Evolutionary conservation across 2,329 filamentous ascomycete species (phyloP), one percentile per base, ranked within the genome.

Genomic region (Xylaria hypoxylon): DNA sequence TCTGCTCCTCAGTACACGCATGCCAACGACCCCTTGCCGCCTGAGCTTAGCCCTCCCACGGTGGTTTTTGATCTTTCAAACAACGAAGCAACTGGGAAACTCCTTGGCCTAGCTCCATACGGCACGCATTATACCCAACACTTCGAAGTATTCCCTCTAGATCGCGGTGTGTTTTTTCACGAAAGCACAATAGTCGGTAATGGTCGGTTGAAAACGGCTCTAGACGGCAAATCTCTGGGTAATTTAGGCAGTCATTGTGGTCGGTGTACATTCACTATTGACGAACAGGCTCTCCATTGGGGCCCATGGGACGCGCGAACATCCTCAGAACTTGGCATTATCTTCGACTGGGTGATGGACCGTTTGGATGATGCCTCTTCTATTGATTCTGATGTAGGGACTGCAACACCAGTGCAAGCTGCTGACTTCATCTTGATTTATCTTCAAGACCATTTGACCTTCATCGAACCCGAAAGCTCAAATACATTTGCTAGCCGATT

Each of bases 81-180:
- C 40, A 69, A 68, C 10, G 65, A 70, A 55, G 68, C 70, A n/a
- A 65, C 68, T 5, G 71, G 74, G 48, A 86, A 83, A 67, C 73
- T 90, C n/a, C 70, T 75, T 11, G 87, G 87, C 0, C 77, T 91
- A 7, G 87, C 85, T 0, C 86, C 87, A 0, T 89, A 87, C 73
- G 88, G 88, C 1, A 87, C 86, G 1, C 81, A 83, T 26, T 90
- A 90, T 73, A 86, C 87, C 0, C 82, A 85, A 38, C 84, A 90
- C 72, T 91, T 91, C 68, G 87, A 90, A 51, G 76, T 87, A 4
- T 88, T 89, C 59, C 87, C 88, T 19, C 77, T 90, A 33, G 83
- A 85, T 44, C 72, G 76, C 6, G 84, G 84, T 2, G 81, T 86
- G 0, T 90, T 84, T 75, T 90, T 90, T 59, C 87, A 90, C 61